Evolutionary conservation across 2,329 filamentous ascomycete species (phyloP).

Genomic region (Fusarium zealandicum): DNA sequence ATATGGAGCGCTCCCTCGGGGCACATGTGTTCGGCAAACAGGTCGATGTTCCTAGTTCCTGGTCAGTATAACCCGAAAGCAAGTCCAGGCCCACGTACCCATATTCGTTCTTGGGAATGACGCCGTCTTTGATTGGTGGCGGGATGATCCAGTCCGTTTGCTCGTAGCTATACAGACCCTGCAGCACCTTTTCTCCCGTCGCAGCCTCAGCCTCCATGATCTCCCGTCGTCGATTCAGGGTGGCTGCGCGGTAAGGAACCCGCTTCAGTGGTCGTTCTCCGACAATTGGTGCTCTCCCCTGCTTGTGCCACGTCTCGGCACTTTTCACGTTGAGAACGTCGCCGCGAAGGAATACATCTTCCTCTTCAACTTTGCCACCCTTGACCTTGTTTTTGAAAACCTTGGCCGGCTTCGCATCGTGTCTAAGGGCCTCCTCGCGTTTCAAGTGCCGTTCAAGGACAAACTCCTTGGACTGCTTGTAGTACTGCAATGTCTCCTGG

Average conservation of each 20-base stretch:
- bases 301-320: slow-evolving; percentile 97
- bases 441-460: slow-evolving; percentile 86
- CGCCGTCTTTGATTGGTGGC: slow-evolving; percentile 79
- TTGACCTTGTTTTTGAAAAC: slow-evolving; percentile 79
- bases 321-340: slow-evolving; percentile 89
- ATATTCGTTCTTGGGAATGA: slow-evolving; percentile 93
- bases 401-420: slow-evolving; percentile 72
- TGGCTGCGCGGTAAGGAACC: slow-evolving; percentile 91
- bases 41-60: slow-evolving; percentile 76
- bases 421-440: slow-evolving; percentile 85
- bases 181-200: slow-evolving; percentile 82
- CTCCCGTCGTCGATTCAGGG: slow-evolving; percentile 83
- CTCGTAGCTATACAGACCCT: slow-evolving; percentile 81
- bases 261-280: slow-evolving; percentile 82
- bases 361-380: slow-evolving; percentile 73
- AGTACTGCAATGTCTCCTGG: slow-evolving; percentile 84
- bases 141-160: slow-evolving; percentile 98
- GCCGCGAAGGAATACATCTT: slow-evolving; percentile 79
- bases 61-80: slow-evolving; percentile 29
- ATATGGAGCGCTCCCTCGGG: slow-evolving; percentile 84
- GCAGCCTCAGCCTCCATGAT: slow-evolving; percentile 84
- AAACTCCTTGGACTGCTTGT: slow-evolving; percentile 85
- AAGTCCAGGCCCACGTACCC: slow-evolving; percentile 55
- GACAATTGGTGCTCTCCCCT: slow-evolving; percentile 77
- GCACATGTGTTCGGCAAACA: slow-evolving; percentile 94